phyloP scores from a whole-genome alignment of 2,329 filamentous ascomycete species.

The Alternaria atra region DNA sequence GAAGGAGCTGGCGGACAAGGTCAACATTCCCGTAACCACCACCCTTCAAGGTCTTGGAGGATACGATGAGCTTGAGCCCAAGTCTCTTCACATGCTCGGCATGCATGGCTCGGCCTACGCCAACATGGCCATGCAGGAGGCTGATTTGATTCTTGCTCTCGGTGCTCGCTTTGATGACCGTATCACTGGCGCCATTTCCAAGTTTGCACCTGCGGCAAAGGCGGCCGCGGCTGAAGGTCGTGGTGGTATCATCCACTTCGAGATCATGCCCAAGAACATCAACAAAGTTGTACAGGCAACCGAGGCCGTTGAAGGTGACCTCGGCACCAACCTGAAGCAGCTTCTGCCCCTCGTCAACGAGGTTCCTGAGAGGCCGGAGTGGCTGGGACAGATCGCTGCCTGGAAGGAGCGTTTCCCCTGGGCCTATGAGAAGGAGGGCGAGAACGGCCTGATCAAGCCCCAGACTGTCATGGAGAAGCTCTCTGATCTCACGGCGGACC shows the following conservation, averaged over 20 bases:
- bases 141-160: slow-evolving; percentile 93
- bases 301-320: slow-evolving; percentile 93
- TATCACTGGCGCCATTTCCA: slow-evolving; percentile 81
- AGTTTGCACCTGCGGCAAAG: slow-evolving; percentile 90
- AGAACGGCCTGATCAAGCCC: slow-evolving; percentile 86
- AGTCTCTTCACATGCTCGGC: slow-evolving; percentile 96
- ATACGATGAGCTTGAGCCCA: slow-evolving; percentile 91
- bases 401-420: slow-evolving; percentile 96
- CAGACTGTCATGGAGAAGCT: slow-evolving; percentile 92
- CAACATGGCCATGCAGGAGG: slow-evolving; percentile 97
- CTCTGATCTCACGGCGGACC: slow-evolving; percentile 79
- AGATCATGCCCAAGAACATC: slow-evolving; percentile 99
- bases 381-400: slow-evolving; percentile 86
- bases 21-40: slow-evolving; percentile 91
- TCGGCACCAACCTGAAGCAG: slow-evolving; percentile 77
- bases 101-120: slow-evolving; percentile 98
- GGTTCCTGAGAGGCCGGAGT: slow-evolving; percentile 75
- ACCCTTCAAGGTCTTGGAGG: slow-evolving; percentile 93
- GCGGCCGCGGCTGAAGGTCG: slow-evolving; percentile 83
- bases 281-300: slow-evolving; percentile 99
- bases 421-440: slow-evolving; percentile 80
- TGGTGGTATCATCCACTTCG: slow-evolving; percentile 96
- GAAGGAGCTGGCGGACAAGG: slow-evolving; percentile 88
- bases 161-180: slow-evolving; percentile 96
- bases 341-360: slow-evolving; percentile 77